Percentiles rank a stretch among this genome's conserved stretches.
Evolutionary conservation across 2,329 filamentous ascomycete genomes (phyloP).

Genomic region (Sphaerulina vaccinii): DNA sequence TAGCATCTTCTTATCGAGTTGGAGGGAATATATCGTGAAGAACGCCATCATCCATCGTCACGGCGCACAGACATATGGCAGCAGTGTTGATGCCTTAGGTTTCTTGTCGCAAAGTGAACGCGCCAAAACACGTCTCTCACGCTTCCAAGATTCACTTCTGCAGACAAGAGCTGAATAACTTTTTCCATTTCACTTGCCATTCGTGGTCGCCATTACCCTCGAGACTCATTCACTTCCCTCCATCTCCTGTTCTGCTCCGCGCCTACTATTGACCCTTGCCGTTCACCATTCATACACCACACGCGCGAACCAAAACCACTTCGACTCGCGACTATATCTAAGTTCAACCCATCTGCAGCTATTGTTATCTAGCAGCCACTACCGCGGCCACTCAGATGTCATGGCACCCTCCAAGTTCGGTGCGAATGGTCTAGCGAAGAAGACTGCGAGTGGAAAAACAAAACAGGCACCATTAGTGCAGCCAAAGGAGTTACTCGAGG

Average conservation of each 20-base stretch:
- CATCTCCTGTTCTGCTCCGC: not conserved
- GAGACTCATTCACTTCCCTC: not conserved
- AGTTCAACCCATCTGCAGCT: too few species aligned
- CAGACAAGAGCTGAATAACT: not conserved
- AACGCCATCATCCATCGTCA: not conserved
- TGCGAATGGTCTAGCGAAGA: conserved; percentile 10
- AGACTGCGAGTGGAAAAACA: not conserved
- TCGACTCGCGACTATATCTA: too few species aligned
- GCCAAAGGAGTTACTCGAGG: conserved; percentile 22
- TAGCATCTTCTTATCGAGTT: too few species aligned
- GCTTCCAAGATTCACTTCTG: not conserved
- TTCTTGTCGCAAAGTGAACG: not conserved
- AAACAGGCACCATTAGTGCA: conserved; percentile 16
- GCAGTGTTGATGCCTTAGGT: not conserved
- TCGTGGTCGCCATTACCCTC: not conserved
- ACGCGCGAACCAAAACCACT: too few species aligned
- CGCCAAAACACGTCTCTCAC: not conserved
- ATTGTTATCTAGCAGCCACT: not conserved
- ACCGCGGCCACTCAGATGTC: not conserved
- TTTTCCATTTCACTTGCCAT: not conserved
- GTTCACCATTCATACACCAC: not conserved
- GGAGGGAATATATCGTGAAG: not conserved
- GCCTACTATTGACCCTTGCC: too few species aligned
- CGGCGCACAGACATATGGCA: not conserved
- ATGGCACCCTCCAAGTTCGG: conserved; percentile 11